Conservation (phyloP, 345 rosid genomes). For the Populus simonii region DNA sequence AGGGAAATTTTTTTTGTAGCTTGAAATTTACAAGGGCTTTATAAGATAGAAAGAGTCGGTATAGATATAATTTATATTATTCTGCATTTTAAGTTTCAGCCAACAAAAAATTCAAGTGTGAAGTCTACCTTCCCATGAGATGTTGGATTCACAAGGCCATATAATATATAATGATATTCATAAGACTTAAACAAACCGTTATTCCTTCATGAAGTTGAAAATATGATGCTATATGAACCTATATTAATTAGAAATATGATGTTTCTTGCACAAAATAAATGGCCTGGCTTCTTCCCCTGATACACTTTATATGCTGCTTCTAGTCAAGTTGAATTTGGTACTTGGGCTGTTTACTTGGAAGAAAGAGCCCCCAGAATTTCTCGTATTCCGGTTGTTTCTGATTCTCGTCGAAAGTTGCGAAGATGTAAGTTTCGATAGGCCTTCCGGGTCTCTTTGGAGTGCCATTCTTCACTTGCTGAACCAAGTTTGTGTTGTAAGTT, state of each 20-base stretch:
- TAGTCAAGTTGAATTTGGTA: constrained; percentile 8
- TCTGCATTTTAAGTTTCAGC: neutral
- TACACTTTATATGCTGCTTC: neutral
- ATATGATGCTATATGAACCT: neutral
- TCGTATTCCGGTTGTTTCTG: constrained; percentile 9
- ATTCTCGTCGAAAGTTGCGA: constrained; percentile 30
- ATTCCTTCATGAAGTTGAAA: neutral
- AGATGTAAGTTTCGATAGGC: constrained; percentile 24
- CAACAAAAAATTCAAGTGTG: neutral
- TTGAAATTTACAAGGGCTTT: too few species aligned
- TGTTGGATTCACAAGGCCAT: neutral
- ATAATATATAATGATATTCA: neutral
- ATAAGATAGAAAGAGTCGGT: too few species aligned
- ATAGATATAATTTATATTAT: too few species aligned
- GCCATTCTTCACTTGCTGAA: constrained; percentile 22
- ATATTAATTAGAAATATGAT: neutral
- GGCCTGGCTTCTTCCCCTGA: neutral
- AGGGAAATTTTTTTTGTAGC: neutral
- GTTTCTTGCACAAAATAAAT: neutral
- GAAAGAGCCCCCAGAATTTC: constrained; percentile 19
- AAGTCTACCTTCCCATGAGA: neutral
- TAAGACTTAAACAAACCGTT: neutral
- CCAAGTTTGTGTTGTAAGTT: constrained; percentile 13
- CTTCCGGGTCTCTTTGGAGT: constrained; percentile 29
- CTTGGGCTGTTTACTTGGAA: constrained; percentile 9